Percentiles rank a stretch among this genome's conserved stretches.
phyloP scores from a whole-genome alignment of 1,284 basidiomycete genomes.

The Pseudozyma flocculosa region DNA sequence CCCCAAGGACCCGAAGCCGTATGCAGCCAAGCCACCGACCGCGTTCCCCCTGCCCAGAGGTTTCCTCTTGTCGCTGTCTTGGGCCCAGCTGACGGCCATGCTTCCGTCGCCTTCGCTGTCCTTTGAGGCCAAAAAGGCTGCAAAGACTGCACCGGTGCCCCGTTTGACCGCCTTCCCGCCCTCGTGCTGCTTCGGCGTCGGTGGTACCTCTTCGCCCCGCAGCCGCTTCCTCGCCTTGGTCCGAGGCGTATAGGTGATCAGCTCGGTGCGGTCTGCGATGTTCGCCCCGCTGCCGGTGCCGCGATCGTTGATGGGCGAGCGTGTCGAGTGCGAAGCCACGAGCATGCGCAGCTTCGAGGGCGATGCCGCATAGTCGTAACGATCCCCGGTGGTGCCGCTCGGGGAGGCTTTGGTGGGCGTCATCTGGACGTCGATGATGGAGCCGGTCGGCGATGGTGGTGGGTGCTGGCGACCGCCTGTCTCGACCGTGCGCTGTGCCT shows the following conservation, averaged over 20 bases:
- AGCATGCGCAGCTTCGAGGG: constrained; percentile 17
- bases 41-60: not conserved
- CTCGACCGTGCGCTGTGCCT: too few relatives aligned
- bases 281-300: not conserved
- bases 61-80: not conserved
- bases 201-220: constrained; percentile 46
- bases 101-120: constrained; percentile 7
- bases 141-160: not conserved
- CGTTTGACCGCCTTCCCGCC: not conserved
- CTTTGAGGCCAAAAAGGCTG: not conserved
- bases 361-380: constrained; percentile 11
- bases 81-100: too few relatives aligned
- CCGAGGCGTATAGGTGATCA: constrained; percentile 38
- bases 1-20: constrained; percentile 12
- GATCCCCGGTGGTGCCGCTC: constrained; percentile 1
- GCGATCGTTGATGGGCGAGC: constrained; percentile 8
- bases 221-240: constrained; percentile 49
- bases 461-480: not conserved
- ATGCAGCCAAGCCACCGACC: constrained; percentile 3
- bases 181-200: constrained; percentile 18
- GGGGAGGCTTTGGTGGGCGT: constrained; percentile 15
- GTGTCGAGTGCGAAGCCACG: constrained; percentile 3
- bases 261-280: not conserved
- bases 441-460: constrained; percentile 13
- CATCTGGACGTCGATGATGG: constrained; percentile 28